Evolutionary conservation across 2,329 filamentous ascomycete species (phyloP), one percentile per base, ranked within the genome.

Genomic region (Pseudogymnoascus sp.): DNA sequence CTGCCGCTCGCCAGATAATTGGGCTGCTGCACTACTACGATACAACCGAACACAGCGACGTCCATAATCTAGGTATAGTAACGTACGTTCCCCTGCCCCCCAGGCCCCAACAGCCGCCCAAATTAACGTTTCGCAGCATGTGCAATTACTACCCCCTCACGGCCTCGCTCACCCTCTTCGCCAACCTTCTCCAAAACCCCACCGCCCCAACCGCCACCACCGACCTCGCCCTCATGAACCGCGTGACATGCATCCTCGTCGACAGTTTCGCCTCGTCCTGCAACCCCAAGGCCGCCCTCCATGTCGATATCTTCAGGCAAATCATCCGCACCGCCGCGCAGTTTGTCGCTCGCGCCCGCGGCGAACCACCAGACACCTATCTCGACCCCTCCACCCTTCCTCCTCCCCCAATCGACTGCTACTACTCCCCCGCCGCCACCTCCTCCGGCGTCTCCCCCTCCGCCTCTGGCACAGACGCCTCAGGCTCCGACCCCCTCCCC

Each of bases 141-240:
- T 60, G 57, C 57, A 60, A 60, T 17, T 97, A 97, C 76, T 97
- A 96, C 76, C 93, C 93, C 0, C 91, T 97, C 5, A 96, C 92
- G 0, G 90, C 93, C 0, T 82, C 96, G 2, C 91, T 97, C 35
- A 96, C 93, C 0, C 79, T 97, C 0, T 97, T 97, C 72, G 91
- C 92, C 64, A 96, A 97, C 72, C 95, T 97, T 47, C 78, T 97
- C 0, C 92, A 97, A 72, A 97, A 97, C 69, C 95, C 93, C 0
- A 84, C 92, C 63, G 93, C 97, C 71, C 85, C 88, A 1, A 84
- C 91, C 53, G 93, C 92, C 28, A 86, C 90, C 62, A 90, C 91
- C 1, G 93, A 97, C 73, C 85, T 93, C 21, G 88, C 88, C 68
- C 78, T 97, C 19, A 96, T 97, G 91, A 90, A 87, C 68, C 82